Percentiles rank a stretch among this genome's conserved stretches.
These are phyloP conservation scores for Starmerella stellata DNA, from an alignment of 805 yeast genomes.

Conservation along the genomic window DNA sequence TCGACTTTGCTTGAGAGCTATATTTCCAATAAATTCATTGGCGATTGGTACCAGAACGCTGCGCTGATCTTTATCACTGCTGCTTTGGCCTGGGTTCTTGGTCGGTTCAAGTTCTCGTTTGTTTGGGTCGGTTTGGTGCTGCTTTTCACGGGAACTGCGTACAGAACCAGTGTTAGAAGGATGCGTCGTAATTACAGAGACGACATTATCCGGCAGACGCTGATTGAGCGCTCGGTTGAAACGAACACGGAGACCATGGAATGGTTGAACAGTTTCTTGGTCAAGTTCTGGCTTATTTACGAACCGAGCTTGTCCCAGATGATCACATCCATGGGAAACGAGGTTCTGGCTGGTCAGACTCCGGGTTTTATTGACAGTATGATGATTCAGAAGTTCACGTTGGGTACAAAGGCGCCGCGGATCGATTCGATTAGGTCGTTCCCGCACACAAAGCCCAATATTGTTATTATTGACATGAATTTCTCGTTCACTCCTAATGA, in stretches of 20 bases:
- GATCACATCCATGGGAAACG: constrained; percentile 72
- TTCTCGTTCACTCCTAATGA: constrained; percentile 87
- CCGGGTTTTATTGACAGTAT: constrained; percentile 72
- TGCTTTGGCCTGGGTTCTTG: constrained; percentile 57
- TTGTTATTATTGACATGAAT: constrained; percentile 96
- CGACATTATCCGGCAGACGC: constrained; percentile 68
- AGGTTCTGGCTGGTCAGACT: constrained; percentile 57
- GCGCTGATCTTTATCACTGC: constrained; percentile 53
- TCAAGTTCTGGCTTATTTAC: constrained; percentile 76
- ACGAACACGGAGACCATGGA: constrained; percentile 85
- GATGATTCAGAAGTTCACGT: constrained; percentile 75
- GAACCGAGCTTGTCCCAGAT: constrained; percentile 81
- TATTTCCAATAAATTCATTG: constrained; percentile 59
- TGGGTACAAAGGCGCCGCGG: constrained; percentile 92
- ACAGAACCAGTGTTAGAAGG: constrained; percentile 67
- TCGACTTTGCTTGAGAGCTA: constrained; percentile 60
- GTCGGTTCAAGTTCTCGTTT: constrained; percentile 55
- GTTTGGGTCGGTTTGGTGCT: constrained; percentile 68
- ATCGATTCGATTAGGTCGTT: constrained; percentile 77
- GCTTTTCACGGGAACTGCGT: constrained; percentile 43
- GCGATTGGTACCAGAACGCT: constrained; percentile 94
- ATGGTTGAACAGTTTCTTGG: constrained; percentile 80
- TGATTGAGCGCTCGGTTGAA: constrained; percentile 54
- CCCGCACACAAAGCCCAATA: constrained; percentile 75
- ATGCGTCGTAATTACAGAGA: constrained; percentile 61